Evolutionary conservation across 2,329 filamentous ascomycete genomes (phyloP), one percentile per base, ranked within the genome.

Genomic region (Aspergillus japonicus): DNA sequence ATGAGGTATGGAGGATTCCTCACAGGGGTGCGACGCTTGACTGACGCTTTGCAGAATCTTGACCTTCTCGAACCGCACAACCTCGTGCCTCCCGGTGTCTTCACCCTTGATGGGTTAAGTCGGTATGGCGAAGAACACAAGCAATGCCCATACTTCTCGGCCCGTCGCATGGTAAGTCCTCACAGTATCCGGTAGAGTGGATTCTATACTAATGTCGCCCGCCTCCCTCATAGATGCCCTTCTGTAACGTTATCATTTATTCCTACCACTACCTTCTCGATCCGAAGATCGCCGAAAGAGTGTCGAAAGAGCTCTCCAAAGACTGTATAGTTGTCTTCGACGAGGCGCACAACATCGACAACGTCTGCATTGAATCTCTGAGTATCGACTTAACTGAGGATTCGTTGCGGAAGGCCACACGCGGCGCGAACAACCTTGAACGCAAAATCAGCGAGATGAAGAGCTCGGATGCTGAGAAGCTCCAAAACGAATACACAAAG

Each of bases 311-410:
- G 71, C 85, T 99, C 11, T 97, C 95, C 0, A 97, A 97, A 69
- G 96, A 99, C 75, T 97, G 93, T 74, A 99, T 99, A 55, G 91
- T 99, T 21, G 95, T 99, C 3, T 99, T 99, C 66, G 95, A 99
- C 71, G 95, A 99, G 76, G 95, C 95, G 14, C 95, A 99, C 80
- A 99, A 99, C 72, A 99, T 99, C 68, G 95, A 99, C 82, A 99
- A 99, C 73, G 95, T 99, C 60, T 99, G 96, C 74, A 99, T 99
- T 66, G 95, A 99, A 73, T 94, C 95, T 2, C 80, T 98, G 12
- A 99, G 95, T 71, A 98, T 96, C 47, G 95, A 99, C 70, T 86
- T 99, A 59, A 98, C 94, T 0, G 93, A 99, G 72, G 95, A 98
- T 67, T 97, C 94, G 0, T 76, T 99, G 56, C 87, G 93, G 23